These are phyloP conservation scores for Emmonsiellopsis sp. DNA, from an alignment of 2,329 filamentous ascomycete genomes.

Conservation along the genomic window DNA sequence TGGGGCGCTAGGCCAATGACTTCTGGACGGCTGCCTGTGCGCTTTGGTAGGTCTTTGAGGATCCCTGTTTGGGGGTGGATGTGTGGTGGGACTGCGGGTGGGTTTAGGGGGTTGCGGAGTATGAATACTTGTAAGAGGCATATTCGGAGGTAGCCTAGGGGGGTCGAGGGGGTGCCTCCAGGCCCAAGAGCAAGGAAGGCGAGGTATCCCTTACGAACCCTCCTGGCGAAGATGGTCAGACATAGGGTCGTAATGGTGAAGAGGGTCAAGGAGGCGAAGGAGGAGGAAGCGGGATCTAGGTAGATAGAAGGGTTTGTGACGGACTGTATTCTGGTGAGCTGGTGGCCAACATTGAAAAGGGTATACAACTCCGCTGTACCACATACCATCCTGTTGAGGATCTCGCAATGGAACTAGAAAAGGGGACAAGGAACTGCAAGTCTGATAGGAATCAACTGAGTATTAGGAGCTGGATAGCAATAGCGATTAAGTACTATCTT, in stretches of 20 bases:
- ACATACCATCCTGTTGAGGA: no score
- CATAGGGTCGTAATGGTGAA: slow-evolving; percentile 39
- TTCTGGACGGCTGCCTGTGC: slow-evolving; percentile 53
- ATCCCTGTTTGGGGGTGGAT: slow-evolving; percentile 50
- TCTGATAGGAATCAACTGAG: no score
- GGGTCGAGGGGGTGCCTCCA: slow-evolving; percentile 68
- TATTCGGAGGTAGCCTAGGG: slow-evolving; percentile 62
- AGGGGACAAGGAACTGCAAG: no score
- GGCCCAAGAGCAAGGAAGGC: slow-evolving; percentile 70
- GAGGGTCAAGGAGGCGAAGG: slow-evolving; percentile 30
- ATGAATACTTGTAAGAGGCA: slow-evolving; percentile 63
- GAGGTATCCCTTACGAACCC: slow-evolving; percentile 51
- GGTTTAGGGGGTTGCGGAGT: slow-evolving; percentile 58
- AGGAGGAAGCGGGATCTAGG: neutral
- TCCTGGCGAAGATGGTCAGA: slow-evolving; percentile 42
- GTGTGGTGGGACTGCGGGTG: slow-evolving; percentile 44
- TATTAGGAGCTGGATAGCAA: no score
- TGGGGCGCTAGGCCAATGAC: slow-evolving; percentile 74
- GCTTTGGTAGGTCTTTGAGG: slow-evolving; percentile 51
- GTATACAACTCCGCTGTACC: neutral
- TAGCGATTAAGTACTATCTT: no score
- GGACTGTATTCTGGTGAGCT: neutral
- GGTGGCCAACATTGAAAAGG: neutral
- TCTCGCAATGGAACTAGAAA: no score
- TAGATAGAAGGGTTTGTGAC: neutral